Conservation (phyloP, 2,329 filamentous ascomycete species). For the Alternaria sp. region DNA sequence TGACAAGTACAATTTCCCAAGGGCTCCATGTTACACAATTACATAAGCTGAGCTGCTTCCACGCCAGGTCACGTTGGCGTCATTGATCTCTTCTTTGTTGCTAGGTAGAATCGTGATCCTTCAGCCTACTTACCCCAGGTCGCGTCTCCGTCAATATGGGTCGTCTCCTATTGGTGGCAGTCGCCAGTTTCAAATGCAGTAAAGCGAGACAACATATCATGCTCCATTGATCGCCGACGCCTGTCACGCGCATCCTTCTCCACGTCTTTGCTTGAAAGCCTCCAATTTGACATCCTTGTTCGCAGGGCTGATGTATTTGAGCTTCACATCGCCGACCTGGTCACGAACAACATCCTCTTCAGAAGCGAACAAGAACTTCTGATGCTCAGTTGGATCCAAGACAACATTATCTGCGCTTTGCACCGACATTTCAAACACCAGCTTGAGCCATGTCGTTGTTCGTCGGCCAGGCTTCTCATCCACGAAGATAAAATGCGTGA, state of each 20-base stretch:
- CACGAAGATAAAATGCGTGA: slow-evolving; percentile 47
- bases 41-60: slow-evolving; percentile 7
- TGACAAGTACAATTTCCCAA: background rate
- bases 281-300: slow-evolving; percentile 48
- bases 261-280: slow-evolving; percentile 40
- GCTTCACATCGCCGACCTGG: slow-evolving; percentile 31
- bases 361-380: slow-evolving; percentile 50
- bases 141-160: slow-evolving; percentile 6
- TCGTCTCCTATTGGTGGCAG: slow-evolving; percentile 9
- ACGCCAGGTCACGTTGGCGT: background rate
- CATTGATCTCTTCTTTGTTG: background rate
- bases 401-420: slow-evolving; percentile 28
- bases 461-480: slow-evolving; percentile 23
- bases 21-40: background rate
- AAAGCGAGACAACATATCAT: slow-evolving; percentile 1
- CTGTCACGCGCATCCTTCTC: slow-evolving; percentile 5
- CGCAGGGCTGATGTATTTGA: slow-evolving; percentile 42
- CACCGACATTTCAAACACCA: slow-evolving; percentile 49
- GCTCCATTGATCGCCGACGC: background rate
- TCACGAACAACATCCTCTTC: slow-evolving; percentile 51
- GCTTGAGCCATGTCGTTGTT: slow-evolving; percentile 45
- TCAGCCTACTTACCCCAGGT: background rate
- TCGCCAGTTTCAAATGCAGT: slow-evolving; percentile 8
- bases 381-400: slow-evolving; percentile 55
- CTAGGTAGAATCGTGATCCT: background rate